A percentile compares a stretch with the other conserved stretches of the same genome.
These are phyloP conservation scores for Exophiala xenobiotica DNA, from an alignment of 2,329 filamentous ascomycete species.

Conservation along the genomic window DNA sequence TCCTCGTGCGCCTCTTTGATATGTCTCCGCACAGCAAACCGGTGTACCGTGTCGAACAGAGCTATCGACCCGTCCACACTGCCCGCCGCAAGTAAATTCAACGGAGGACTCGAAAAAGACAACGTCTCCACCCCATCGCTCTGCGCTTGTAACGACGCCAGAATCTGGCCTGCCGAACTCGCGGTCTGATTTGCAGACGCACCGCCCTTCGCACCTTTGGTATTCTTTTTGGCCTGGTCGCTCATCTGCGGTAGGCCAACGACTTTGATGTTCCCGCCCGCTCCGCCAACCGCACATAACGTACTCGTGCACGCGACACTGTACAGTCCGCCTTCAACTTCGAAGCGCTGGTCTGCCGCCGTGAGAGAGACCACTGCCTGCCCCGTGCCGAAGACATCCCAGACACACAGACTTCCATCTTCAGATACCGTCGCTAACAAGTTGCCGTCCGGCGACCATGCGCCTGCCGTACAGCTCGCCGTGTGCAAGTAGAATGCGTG, in stretches of 20 bases:
- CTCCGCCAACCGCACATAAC: conserved; percentile 83
- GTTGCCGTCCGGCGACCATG: conserved; percentile 85
- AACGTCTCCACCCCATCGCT: conserved; percentile 75
- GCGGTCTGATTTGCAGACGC: conserved; percentile 38
- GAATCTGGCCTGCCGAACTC: conserved; percentile 64
- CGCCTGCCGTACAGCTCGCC: conserved; percentile 78
- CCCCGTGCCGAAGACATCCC: conserved; percentile 73
- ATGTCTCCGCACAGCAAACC: conserved; percentile 81
- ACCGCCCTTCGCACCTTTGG: conserved; percentile 42
- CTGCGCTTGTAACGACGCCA: conserved; percentile 81
- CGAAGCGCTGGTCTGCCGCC: conserved; percentile 81
- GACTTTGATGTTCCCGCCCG: conserved; percentile 80
- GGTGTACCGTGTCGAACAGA: conserved; percentile 80
- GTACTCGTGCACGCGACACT: conserved; percentile 78
- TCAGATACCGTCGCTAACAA: conserved; percentile 86
- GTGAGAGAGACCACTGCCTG: conserved; percentile 75
- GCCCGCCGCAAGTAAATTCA: conserved; percentile 61
- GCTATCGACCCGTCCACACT: conserved; percentile 70
- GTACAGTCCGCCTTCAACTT: conserved; percentile 87
- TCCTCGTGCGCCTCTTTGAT: conserved; percentile 82
- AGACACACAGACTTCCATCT: conserved; percentile 85
- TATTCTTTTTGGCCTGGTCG: conserved; percentile 50
- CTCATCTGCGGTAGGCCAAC: conserved; percentile 71
- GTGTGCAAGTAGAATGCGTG: conserved; percentile 93
- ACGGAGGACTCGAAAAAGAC: conserved; percentile 60